Conservation (phyloP, 345 rosid species). For the Eucalyptus sp. region DNA sequence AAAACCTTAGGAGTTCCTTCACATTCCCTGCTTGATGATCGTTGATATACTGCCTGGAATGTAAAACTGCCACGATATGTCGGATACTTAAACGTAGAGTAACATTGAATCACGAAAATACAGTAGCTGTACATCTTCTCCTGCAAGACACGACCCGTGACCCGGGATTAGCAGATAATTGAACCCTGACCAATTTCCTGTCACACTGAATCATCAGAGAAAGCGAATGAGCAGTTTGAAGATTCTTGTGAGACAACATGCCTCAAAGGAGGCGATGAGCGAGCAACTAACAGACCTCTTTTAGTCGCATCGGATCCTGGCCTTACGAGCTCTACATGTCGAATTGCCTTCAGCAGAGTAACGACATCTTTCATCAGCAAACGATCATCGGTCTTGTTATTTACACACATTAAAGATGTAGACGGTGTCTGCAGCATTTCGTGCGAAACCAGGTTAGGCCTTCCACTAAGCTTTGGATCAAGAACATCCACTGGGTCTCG, state of each 20-base stretch:
- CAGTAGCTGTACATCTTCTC: background rate
- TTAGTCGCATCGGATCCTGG: constrained; percentile 32
- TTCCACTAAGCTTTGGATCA: constrained; percentile 62
- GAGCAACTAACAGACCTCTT: constrained; percentile 5
- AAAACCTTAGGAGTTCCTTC: background rate
- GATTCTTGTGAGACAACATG: constrained; percentile 50
- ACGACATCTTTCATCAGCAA: constrained; percentile 82
- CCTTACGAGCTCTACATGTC: constrained; percentile 29
- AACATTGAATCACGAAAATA: background rate
- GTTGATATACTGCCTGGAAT: background rate
- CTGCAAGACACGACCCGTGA: background rate
- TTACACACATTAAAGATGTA: constrained; percentile 62
- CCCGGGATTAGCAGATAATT: background rate
- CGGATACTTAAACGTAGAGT: background rate
- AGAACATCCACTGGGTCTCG: constrained; percentile 54
- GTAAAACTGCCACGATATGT: background rate
- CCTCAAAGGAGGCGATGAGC: constrained; percentile 19
- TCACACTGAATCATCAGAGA: constrained; percentile 58
- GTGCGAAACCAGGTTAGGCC: constrained; percentile 71
- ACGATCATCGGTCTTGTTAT: constrained; percentile 45
- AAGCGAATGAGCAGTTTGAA: constrained; percentile 64
- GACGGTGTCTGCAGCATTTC: constrained; percentile 89
- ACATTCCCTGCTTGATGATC: background rate
- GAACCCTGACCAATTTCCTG: background rate
- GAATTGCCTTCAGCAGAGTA: constrained; percentile 85